These are phyloP conservation scores for Maudiozyma turicensis DNA, from an alignment of 805 yeast species.

Conservation along the genomic window DNA sequence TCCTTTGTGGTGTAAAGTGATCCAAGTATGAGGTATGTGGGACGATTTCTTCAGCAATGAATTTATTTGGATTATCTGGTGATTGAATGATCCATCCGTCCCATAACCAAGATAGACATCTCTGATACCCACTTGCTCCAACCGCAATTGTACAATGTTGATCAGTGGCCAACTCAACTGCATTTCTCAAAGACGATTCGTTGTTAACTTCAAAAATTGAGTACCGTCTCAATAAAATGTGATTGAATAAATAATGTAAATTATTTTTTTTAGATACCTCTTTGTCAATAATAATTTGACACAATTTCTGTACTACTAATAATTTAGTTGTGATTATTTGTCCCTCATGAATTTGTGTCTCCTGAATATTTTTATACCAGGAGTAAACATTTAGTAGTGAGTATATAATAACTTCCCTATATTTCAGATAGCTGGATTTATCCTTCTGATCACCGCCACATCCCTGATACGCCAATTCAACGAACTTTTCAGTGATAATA, in stretches of 20 bases:
- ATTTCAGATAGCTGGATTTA: conserved; percentile 48
- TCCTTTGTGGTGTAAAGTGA: conserved; percentile 75
- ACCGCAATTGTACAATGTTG: conserved; percentile 71
- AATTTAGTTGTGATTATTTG: conserved; percentile 53
- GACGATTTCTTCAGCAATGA: conserved; percentile 52
- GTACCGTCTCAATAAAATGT: conserved; percentile 70
- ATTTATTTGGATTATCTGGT: conserved; percentile 56
- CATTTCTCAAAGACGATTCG: conserved; percentile 59
- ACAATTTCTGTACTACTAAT: conserved; percentile 63
- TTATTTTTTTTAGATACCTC: conserved; percentile 38
- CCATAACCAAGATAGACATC: conserved; percentile 88
- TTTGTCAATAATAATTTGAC: conserved; percentile 57
- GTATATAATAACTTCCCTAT: conserved; percentile 59
- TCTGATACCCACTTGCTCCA: conserved; percentile 72
- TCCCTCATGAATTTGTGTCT: conserved; percentile 55
- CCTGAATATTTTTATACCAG: conserved; percentile 63
- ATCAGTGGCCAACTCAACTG: conserved; percentile 78
- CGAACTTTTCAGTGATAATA: conserved; percentile 47
- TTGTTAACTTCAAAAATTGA: conserved; percentile 51
- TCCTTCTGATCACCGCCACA: conserved; percentile 66
- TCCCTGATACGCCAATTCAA: conserved; percentile 55
- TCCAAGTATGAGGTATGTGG: conserved; percentile 42
- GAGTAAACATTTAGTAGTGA: conserved; percentile 63
- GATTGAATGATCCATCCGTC: conserved; percentile 85
- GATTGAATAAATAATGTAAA: conserved; percentile 42